These are phyloP conservation scores for Chlorociboria aeruginascens DNA, from an alignment of 495 filamentous ascomycete genomes.

Conservation along the genomic window DNA sequence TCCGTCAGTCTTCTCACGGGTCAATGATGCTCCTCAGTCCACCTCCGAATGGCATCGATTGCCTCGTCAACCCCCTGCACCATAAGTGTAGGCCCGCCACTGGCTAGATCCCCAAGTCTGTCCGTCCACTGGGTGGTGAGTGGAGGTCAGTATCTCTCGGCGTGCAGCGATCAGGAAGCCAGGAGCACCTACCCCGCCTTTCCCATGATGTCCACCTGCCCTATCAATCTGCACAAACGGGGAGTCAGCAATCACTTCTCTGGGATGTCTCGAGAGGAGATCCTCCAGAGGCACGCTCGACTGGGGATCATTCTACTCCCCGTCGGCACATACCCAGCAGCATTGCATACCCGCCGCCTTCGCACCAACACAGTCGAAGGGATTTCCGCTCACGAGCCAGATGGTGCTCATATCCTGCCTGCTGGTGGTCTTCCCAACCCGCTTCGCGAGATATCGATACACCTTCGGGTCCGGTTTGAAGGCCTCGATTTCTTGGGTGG, in stretches of 20 bases:
- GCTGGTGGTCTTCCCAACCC: constrained; percentile 26
- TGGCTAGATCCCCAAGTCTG: constrained; percentile 27
- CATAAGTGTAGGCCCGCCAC: constrained; percentile 31
- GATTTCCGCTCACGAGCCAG: constrained; percentile 68
- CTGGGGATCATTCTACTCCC: background rate
- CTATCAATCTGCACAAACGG: constrained; percentile 5
- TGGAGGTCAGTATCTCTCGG: too few relatives aligned
- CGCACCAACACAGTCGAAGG: constrained; percentile 65
- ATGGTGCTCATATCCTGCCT: constrained; percentile 36
- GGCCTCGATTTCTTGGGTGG: constrained; percentile 44
- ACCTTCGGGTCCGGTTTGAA: constrained; percentile 61
- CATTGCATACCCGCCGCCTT: constrained; percentile 42
- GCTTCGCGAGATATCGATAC: constrained; percentile 47
- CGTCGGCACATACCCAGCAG: constrained; percentile 36
- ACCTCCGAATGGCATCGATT: constrained; percentile 26
- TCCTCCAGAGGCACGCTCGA: background rate
- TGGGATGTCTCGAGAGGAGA: too few relatives aligned
- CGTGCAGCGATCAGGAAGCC: too few relatives aligned
- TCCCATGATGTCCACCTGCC: constrained; percentile 12
- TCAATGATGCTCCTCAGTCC: constrained; percentile 5
- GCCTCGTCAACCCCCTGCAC: constrained; percentile 38
- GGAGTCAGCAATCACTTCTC: background rate
- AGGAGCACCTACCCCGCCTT: constrained; percentile 13
- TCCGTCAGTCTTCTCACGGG: too few relatives aligned
- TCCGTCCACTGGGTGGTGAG: constrained; percentile 31